Evolutionary conservation across 371 early-diverging fungal species (phyloP).

Genomic region (Syncephalis fuscata): DNA sequence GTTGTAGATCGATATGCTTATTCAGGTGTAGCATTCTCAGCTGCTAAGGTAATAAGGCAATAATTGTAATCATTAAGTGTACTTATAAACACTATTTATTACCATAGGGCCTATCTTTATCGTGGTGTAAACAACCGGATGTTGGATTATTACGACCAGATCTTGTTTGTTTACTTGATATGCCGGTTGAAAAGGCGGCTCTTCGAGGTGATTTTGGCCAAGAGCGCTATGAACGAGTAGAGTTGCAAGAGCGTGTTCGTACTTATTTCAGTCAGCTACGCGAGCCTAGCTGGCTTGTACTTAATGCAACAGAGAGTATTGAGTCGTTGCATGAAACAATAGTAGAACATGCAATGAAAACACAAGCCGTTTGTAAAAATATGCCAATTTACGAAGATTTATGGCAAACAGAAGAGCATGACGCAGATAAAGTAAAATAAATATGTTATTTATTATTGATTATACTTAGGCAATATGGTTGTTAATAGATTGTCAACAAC

Average conservation of each 20-base stretch:
- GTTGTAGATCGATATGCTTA: constrained; percentile 96
- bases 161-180: constrained; percentile 79
- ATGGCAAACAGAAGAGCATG: constrained; percentile 2
- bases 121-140: constrained; percentile 87
- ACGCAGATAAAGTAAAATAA: too few relatives aligned
- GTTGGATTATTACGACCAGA: constrained; percentile 79
- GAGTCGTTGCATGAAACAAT: constrained; percentile 17
- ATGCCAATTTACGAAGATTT: constrained; percentile 4
- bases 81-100: neutral
- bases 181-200: constrained; percentile 55
- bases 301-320: constrained; percentile 15
- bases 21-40: constrained; percentile 91
- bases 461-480: too few relatives aligned
- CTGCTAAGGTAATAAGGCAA: constrained; percentile 49
- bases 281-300: constrained; percentile 41
- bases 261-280: constrained; percentile 31
- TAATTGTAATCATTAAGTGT: neutral
- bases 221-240: constrained; percentile 86
- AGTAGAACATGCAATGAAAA: constrained; percentile 8
- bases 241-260: constrained; percentile 69
- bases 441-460: too few relatives aligned
- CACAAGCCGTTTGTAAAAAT: constrained; percentile 12
- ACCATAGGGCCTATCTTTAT: constrained; percentile 49
- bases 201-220: constrained; percentile 82
- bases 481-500: constrained; percentile 23